These are phyloP conservation scores for Dendrostoma leiphaemia DNA, from an alignment of 2,329 filamentous ascomycete species.

Conservation along the genomic window DNA sequence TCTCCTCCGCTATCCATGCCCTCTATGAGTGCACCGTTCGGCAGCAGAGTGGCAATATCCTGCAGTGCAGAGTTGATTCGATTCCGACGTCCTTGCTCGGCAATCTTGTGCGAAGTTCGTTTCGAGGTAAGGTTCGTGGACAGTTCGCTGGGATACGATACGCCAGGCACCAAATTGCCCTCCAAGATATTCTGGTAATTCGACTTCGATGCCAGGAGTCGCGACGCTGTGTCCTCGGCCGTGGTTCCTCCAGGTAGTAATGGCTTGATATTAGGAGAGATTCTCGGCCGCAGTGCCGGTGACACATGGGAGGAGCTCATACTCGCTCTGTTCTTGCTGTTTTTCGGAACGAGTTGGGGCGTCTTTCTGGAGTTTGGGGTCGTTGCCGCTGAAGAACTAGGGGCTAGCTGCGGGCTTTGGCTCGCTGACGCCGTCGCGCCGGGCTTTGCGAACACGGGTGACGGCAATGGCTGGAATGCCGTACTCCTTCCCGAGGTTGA, in stretches of 20 bases:
- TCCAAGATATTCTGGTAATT: constrained; percentile 98
- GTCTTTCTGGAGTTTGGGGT: constrained; percentile 47
- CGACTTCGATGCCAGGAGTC: constrained; percentile 87
- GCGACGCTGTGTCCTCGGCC: constrained; percentile 60
- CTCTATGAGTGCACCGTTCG: constrained; percentile 31
- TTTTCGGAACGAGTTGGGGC: constrained; percentile 54
- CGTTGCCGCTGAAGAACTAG: constrained; percentile 44
- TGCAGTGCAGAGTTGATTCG: constrained; percentile 92
- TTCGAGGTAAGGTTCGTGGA: constrained; percentile 95
- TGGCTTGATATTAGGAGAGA: constrained; percentile 93
- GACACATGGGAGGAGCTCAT: constrained; percentile 71
- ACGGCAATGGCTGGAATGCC: constrained; percentile 46
- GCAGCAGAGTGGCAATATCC: constrained; percentile 86
- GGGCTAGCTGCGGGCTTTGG: constrained; percentile 64
- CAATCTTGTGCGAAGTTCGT: constrained; percentile 95
- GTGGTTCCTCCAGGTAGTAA: constrained; percentile 64
- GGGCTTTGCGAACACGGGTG: constrained; percentile 43
- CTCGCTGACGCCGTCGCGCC: constrained; percentile 50
- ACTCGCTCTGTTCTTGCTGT: constrained; percentile 68
- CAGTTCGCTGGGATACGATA: constrained; percentile 85
- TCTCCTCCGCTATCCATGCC: constrained; percentile 42
- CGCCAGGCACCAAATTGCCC: constrained; percentile 84
- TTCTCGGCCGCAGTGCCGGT: constrained; percentile 81
- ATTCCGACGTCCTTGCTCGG: constrained; percentile 92
- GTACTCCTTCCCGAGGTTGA: constrained; percentile 48